Base-by-base conservation (phyloP, 768 basidiomycete species). In the Leccinum variicolor region DNA sequence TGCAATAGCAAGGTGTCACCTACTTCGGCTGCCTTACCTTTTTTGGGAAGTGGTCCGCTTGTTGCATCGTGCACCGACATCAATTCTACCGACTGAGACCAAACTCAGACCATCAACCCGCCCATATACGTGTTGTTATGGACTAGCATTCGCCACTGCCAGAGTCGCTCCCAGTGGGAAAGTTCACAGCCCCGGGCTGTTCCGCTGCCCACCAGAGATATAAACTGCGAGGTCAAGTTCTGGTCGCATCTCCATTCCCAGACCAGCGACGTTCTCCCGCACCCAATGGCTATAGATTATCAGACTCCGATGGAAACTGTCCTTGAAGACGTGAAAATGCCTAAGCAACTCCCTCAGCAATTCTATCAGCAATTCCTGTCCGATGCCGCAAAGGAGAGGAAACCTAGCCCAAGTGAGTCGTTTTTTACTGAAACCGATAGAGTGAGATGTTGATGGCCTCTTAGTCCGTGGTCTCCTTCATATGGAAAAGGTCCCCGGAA, bases 401-500 rank as follows among this genome's bases (percentile, higher is more conserved):
- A 79, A 66, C 85, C 85, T 7, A 86, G 82, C 63, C 77, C 86
- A 43, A 89, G 88, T 84, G 60, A 63, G 84, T 52, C 29, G 0
- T 36, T 52, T 25, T n/a, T 39, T 7, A 19, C 13, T 9, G 6
- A 11, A 7, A 43, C 36, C 14, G 26, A 50, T 50, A 25, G 1
- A 19, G 29, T n/a, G 15, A 36, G 51, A 28, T 11, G 6, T 47
- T 52, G 21, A 64, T 21, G 23, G 21, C 47, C 7, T 55, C 61
- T 52, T 61, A 89, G 86, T 90, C 56, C 78, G 86, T 60, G 71
- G 84, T 14, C 79, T 96, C n/a, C 81, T 84, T 56, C 92, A 86
- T 0, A 78, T 94, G 26, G 96, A 98, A 72, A 79, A 79, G 21
- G 81, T 76, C 1, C 92, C 94, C 0, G 90, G 90, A 0, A 69